Conservation (phyloP, 805 yeast species). For the Brettanomyces nanus region DNA sequence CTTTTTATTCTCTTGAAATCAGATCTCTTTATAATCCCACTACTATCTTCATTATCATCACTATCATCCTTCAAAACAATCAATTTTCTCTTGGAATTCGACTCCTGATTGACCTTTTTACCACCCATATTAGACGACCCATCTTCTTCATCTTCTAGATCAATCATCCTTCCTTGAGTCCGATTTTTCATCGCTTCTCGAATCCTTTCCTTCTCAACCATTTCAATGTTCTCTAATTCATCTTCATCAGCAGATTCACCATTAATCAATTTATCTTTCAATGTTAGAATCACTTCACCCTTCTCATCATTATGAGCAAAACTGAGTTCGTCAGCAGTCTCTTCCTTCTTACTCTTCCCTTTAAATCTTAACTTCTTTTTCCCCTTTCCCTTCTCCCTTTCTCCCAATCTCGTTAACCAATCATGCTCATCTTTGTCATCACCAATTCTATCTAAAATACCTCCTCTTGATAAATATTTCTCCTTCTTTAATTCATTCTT, state of each 20-base stretch:
- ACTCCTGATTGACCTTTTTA: background rate
- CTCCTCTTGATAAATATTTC: conserved; percentile 17
- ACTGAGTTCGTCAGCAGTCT: conserved; percentile 35
- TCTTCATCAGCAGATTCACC: conserved; percentile 31
- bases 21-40: conserved; percentile 5
- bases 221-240: conserved; percentile 29
- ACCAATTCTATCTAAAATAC: conserved; percentile 19
- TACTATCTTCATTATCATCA: conserved; percentile 10
- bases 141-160: background rate
- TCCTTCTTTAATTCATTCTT: conserved; percentile 15
- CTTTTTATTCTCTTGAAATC: conserved; percentile 13
- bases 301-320: conserved; percentile 22
- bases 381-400: background rate
- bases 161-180: conserved; percentile 4
- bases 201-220: conserved; percentile 10
- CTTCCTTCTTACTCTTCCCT: conserved; percentile 25
- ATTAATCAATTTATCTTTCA: conserved; percentile 40
- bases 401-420: conserved; percentile 25
- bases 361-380: conserved; percentile 7
- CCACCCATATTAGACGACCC: conserved; percentile 9
- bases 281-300: conserved; percentile 44
- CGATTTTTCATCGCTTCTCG: conserved; percentile 11
- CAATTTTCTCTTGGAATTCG: conserved; percentile 8
- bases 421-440: conserved; percentile 28
- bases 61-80: conserved; percentile 12